Conservation (phyloP, 176 grass and related monocot genomes). For the Pharus latifolius region DNA sequence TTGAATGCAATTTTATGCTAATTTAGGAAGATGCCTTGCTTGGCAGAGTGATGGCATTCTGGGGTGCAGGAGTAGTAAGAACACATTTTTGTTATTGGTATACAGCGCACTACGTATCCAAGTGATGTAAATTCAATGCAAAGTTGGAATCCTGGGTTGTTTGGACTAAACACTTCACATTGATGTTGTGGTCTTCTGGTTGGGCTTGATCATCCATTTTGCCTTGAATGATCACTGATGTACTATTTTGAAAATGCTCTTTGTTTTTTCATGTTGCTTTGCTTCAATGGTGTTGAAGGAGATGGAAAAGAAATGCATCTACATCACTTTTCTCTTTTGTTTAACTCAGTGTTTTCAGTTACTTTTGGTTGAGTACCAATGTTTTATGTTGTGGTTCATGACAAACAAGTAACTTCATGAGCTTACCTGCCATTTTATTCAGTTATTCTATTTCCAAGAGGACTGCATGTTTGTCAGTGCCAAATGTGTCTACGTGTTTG, state of each 20-base stretch:
- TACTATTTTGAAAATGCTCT: background rate
- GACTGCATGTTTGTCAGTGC: too few relatives aligned
- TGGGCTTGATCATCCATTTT: background rate
- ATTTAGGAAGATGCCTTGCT: background rate
- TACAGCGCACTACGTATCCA: background rate
- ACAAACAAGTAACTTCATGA: background rate
- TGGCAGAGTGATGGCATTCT: background rate
- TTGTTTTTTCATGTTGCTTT: background rate
- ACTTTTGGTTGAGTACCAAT: too few relatives aligned
- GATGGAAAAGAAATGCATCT: too few relatives aligned
- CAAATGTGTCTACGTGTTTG: background rate
- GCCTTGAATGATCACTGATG: background rate
- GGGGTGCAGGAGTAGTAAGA: background rate
- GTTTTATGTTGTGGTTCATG: background rate
- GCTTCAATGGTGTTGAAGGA: too few relatives aligned
- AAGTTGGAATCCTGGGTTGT: background rate
- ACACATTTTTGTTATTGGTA: background rate
- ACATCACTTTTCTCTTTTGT: too few relatives aligned
- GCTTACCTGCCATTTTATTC: background rate
- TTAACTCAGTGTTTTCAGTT: too few relatives aligned
- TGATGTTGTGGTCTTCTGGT: background rate
- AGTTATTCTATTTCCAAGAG: conserved; percentile 13
- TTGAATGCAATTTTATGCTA: background rate
- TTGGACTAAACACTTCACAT: background rate
- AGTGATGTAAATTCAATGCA: background rate